A percentile compares a stretch with the other conserved stretches of the same genome.
Conservation (phyloP, 1,139 yeast genomes). For the Suhomyces choctaworum region DNA sequence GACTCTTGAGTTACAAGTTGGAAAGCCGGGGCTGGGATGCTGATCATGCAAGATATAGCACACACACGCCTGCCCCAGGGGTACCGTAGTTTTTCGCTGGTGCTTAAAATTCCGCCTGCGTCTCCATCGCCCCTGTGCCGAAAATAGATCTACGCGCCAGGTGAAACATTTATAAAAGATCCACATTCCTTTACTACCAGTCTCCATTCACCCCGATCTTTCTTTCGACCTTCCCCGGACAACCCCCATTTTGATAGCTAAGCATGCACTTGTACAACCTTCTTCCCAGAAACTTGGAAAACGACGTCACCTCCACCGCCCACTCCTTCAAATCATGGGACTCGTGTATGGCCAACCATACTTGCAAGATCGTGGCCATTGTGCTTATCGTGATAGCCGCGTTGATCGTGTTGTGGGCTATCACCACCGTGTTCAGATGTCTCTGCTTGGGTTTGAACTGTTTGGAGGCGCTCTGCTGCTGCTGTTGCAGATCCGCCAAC, state of each 20-base stretch:
- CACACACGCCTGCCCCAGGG: too few relatives aligned
- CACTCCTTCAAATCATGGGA: conserved; percentile 67
- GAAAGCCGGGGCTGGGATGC: too few relatives aligned
- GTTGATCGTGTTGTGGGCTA: conserved; percentile 44
- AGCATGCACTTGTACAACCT: conserved; percentile 7
- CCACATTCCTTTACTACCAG: neutral
- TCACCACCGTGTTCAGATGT: conserved; percentile 45
- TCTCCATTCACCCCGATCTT: neutral
- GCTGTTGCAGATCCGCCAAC: conserved; percentile 40
- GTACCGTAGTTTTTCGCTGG: too few relatives aligned
- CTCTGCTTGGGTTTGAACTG: conserved; percentile 47
- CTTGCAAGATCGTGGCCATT: conserved; percentile 76
- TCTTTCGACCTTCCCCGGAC: too few relatives aligned
- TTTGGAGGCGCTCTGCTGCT: conserved; percentile 47
- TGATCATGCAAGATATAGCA: too few relatives aligned
- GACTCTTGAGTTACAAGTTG: too few relatives aligned
- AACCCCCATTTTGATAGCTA: neutral
- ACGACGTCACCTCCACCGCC: conserved; percentile 44
- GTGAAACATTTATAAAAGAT: neutral
- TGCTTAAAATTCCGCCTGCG: too few relatives aligned
- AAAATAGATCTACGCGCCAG: neutral
- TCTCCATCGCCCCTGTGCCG: neutral
- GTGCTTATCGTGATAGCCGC: conserved; percentile 67
- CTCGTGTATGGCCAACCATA: conserved; percentile 73
- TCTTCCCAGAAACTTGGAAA: conserved; percentile 12